Evolutionary conservation across 164 flowering plant genomes (phyloP).

Genomic region (Chloranthus sessilifolius): DNA sequence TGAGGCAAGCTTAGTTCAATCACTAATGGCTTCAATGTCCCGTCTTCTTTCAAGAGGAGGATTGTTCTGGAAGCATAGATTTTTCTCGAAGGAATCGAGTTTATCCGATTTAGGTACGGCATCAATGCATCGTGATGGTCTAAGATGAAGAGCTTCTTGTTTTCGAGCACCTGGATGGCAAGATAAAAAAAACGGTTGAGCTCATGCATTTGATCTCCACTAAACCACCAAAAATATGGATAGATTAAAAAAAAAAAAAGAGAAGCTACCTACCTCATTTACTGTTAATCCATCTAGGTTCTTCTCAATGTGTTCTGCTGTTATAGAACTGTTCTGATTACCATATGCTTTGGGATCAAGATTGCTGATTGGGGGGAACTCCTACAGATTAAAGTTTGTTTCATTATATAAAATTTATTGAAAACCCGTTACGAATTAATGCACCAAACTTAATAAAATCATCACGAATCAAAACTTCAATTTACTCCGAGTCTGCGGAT

Average conservation of each 20-base stretch:
- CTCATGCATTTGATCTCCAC: too few species aligned
- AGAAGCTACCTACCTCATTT: slow-evolving; percentile 34
- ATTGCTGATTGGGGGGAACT: slow-evolving; percentile 78
- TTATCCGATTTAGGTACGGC: slow-evolving; percentile 73
- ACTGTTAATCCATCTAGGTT: slow-evolving; percentile 59
- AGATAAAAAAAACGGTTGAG: too few species aligned
- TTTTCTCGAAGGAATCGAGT: slow-evolving; percentile 60
- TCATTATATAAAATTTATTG: not conserved
- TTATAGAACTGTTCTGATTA: slow-evolving; percentile 56
- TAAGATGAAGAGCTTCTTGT: slow-evolving; percentile 61
- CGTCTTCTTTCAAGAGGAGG: slow-evolving; percentile 65
- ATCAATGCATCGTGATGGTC: slow-evolving; percentile 81
- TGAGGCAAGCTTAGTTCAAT: slow-evolving; percentile 88
- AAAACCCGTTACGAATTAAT: not conserved
- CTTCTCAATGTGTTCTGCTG: slow-evolving; percentile 44
- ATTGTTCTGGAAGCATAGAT: slow-evolving; percentile 73
- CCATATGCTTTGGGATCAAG: slow-evolving; percentile 62
- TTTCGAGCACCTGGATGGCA: slow-evolving; percentile 53
- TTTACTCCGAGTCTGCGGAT: slow-evolving; percentile 65
- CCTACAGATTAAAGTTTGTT: slow-evolving; percentile 31
- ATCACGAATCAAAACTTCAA: not conserved
- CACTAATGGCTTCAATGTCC: slow-evolving; percentile 74
- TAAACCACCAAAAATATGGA: not conserved
- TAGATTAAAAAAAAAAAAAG: not conserved
- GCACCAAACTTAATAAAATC: not conserved